Conservation (phyloP, 441 rosid genomes). For the Euphorbia neoarborescens region DNA sequence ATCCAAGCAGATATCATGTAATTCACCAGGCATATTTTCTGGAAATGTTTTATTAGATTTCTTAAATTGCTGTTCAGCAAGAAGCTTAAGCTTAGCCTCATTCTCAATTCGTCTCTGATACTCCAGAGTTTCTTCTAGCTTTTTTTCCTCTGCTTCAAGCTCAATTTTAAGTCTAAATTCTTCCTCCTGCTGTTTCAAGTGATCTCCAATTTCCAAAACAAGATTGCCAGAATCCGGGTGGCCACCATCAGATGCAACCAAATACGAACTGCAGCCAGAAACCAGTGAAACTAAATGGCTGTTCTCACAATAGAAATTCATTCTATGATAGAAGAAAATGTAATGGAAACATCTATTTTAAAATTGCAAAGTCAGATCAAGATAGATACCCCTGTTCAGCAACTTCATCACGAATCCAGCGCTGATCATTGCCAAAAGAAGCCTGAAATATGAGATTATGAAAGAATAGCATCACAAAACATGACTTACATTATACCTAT, state of each 20-base stretch:
- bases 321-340: conserved; percentile 6
- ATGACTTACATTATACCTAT: neutral
- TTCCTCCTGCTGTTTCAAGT: conserved; percentile 58
- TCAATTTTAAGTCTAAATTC: conserved; percentile 62
- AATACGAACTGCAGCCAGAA: conserved; percentile 49
- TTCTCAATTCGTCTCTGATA: conserved; percentile 84
- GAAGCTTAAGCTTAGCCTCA: conserved; percentile 82
- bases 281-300: conserved; percentile 20
- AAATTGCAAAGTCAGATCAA: conserved; percentile 14
- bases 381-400: conserved; percentile 43
- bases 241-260: conserved; percentile 46
- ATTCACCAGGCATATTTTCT: conserved; percentile 29
- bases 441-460: conserved; percentile 34
- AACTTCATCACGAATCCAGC: conserved; percentile 34
- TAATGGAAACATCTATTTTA: conserved; percentile 12
- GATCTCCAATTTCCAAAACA: conserved; percentile 36
- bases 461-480: conserved; percentile 11
- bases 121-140: conserved; percentile 76
- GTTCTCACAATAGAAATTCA: neutral
- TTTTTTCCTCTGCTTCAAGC: conserved; percentile 82
- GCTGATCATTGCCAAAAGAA: conserved; percentile 40
- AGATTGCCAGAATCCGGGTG: conserved; percentile 35
- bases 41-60: conserved; percentile 33
- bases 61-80: conserved; percentile 63
- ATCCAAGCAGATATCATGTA: conserved; percentile 28